Evolutionary conservation across 2,329 filamentous ascomycete species (phyloP).

Genomic region (Epichloe baconii): DNA sequence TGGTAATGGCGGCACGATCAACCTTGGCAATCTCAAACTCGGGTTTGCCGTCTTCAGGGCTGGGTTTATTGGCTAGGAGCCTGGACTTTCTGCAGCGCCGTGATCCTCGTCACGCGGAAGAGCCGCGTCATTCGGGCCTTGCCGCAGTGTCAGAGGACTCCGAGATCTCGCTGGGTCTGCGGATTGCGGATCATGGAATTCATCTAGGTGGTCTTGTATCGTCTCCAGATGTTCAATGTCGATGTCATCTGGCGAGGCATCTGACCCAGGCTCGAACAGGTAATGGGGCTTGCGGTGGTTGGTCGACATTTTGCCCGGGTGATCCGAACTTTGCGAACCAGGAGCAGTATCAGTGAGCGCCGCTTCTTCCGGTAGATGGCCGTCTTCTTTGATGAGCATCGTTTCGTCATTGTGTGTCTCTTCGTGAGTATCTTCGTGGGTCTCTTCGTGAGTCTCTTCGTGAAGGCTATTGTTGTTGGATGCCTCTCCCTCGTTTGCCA

Average conservation of each 20-base stretch:
- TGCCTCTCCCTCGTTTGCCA: background rate
- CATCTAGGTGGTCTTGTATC: constrained; percentile 14
- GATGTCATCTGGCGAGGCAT: constrained; percentile 33
- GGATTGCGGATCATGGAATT: constrained; percentile 12
- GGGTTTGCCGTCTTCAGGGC: background rate
- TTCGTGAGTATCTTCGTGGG: too few relatives aligned
- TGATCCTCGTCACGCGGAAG: background rate
- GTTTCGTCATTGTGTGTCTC: background rate
- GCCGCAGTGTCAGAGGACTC: background rate
- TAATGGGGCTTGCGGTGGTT: background rate
- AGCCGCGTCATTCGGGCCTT: background rate
- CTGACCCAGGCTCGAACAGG: background rate
- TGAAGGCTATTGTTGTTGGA: background rate
- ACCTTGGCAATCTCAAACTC: background rate
- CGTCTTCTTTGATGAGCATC: background rate
- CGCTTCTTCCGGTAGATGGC: background rate
- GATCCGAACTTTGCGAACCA: background rate
- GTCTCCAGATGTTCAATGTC: constrained; percentile 28
- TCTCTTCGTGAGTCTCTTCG: background rate
- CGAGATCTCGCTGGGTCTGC: background rate
- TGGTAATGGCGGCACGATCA: constrained; percentile 2
- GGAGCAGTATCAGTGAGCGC: too few relatives aligned
- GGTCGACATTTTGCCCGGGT: too few relatives aligned
- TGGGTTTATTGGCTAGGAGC: background rate
- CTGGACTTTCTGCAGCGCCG: background rate